Conservation (phyloP, 768 basidiomycete species). For the Mycena maculata region DNA sequence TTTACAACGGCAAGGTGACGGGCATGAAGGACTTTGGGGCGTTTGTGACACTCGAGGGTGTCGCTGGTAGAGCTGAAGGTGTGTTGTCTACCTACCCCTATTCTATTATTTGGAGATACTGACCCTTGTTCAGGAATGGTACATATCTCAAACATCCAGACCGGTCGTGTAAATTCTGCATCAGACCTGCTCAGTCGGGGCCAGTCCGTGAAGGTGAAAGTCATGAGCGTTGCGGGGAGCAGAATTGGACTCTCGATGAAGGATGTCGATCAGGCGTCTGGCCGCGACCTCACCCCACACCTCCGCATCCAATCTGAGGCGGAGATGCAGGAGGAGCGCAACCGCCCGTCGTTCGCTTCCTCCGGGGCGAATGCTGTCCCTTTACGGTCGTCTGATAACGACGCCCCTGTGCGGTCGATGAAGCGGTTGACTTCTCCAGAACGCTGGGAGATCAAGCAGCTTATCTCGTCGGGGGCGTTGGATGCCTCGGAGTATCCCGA, state of each 20-base stretch:
- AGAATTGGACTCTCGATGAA: constrained; percentile 95
- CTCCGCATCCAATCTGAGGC: constrained; percentile 94
- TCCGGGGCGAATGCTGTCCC: constrained; percentile 92
- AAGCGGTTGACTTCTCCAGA: constrained; percentile 96
- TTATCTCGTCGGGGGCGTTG: constrained; percentile 94
- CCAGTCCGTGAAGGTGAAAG: constrained; percentile 93
- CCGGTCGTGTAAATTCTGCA: constrained; percentile 87
- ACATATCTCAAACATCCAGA: constrained; percentile 93
- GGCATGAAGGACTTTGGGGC: constrained; percentile 96
- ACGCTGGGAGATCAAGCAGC: constrained; percentile 99
- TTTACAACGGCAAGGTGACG: constrained; percentile 88
- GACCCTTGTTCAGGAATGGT: constrained; percentile 82
- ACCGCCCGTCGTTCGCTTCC: constrained; percentile 68
- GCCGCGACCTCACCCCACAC: constrained; percentile 94
- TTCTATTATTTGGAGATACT: constrained; percentile 23
- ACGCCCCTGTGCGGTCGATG: constrained; percentile 76
- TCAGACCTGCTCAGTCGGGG: constrained; percentile 87
- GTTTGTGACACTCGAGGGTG: constrained; percentile 90
- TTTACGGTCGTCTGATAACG: constrained; percentile 63
- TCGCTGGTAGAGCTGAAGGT: constrained; percentile 91
- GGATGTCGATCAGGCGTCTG: constrained; percentile 93
- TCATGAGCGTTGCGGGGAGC: constrained; percentile 89
- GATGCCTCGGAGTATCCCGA: constrained; percentile 95
- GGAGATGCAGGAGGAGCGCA: constrained; percentile 87
- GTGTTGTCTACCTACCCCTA: constrained; percentile 39